Conservation (phyloP, 208 protist genomes). For the Hexamita inflata region DNA sequence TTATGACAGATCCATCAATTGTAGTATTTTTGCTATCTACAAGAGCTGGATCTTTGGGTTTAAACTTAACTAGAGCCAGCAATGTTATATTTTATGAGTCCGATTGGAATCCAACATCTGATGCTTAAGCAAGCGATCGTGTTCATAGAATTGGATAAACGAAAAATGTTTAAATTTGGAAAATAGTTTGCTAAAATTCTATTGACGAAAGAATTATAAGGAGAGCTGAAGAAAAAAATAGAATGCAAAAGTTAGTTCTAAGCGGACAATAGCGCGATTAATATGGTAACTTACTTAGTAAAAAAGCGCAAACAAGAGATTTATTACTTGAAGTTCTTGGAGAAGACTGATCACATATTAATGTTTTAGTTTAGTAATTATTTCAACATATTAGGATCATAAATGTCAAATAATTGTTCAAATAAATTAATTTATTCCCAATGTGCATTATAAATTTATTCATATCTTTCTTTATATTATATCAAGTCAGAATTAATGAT, state of each 20-base stretch:
- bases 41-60: conserved; percentile 77
- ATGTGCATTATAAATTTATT: too few species aligned
- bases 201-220: conserved; percentile 69
- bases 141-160: conserved; percentile 46
- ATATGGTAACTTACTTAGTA: conserved; percentile 20
- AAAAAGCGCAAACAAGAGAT: too few species aligned
- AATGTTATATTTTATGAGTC: conserved; percentile 97
- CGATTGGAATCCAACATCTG: conserved; percentile 87
- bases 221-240: conserved; percentile 42
- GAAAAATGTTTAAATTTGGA: conserved; percentile 59
- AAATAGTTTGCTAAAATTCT: conserved; percentile 59
- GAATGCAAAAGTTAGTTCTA: conserved; percentile 4
- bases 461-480: too few species aligned
- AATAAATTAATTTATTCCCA: too few species aligned
- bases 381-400: too few species aligned
- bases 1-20: conserved; percentile 57
- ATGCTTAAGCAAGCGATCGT: conserved; percentile 71
- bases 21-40: conserved; percentile 91
- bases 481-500: too few species aligned
- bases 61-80: conserved; percentile 94
- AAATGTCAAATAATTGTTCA: too few species aligned
- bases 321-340: too few species aligned
- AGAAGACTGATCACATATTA: too few species aligned
- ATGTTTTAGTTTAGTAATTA: too few species aligned
- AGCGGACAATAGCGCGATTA: conserved; percentile 5